Conservation (phyloP, 2,329 filamentous ascomycete genomes). For the Beauveria varroae region DNA sequence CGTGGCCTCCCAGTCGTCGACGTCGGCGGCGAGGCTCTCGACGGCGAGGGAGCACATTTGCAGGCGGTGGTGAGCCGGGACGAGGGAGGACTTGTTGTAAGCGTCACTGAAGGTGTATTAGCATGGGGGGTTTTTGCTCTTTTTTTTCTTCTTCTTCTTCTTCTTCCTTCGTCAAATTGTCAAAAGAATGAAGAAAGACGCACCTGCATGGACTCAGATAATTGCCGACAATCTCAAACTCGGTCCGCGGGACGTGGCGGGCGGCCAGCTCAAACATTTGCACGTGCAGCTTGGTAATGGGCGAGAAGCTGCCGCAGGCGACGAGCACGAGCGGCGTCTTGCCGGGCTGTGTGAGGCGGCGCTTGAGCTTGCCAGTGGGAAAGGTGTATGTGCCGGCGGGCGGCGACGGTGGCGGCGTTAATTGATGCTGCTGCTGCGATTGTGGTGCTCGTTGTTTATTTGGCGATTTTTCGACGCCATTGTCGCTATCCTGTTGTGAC, state of each 20-base stretch:
- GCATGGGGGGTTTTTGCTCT: too few species aligned
- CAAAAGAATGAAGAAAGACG: not conserved
- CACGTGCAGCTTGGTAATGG: constrained; percentile 68
- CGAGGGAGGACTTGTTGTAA: constrained; percentile 32
- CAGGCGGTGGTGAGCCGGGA: constrained; percentile 29
- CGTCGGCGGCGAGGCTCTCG: constrained; percentile 68
- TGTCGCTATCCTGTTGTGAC: not conserved
- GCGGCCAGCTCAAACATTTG: constrained; percentile 85
- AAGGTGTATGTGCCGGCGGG: constrained; percentile 45
- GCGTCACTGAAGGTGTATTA: constrained; percentile 18
- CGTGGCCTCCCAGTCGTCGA: constrained; percentile 82
- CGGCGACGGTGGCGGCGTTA: constrained; percentile 1
- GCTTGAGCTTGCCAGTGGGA: constrained; percentile 51
- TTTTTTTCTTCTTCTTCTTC: too few species aligned
- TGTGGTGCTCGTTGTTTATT: not conserved
- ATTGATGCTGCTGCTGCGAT: not conserved
- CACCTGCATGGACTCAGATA: constrained; percentile 37
- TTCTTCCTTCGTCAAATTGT: too few species aligned
- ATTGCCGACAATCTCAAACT: constrained; percentile 77
- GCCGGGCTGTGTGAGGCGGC: constrained; percentile 39
- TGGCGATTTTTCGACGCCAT: not conserved
- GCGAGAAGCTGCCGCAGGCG: constrained; percentile 66
- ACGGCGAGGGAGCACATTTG: constrained; percentile 82
- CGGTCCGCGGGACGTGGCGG: constrained; percentile 57
- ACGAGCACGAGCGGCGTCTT: constrained; percentile 60